Evolutionary conservation across 352 stramenopile genomes (phyloP), one percentile per base, ranked within the genome.

Genomic region (Globisporangium alternatum): DNA sequence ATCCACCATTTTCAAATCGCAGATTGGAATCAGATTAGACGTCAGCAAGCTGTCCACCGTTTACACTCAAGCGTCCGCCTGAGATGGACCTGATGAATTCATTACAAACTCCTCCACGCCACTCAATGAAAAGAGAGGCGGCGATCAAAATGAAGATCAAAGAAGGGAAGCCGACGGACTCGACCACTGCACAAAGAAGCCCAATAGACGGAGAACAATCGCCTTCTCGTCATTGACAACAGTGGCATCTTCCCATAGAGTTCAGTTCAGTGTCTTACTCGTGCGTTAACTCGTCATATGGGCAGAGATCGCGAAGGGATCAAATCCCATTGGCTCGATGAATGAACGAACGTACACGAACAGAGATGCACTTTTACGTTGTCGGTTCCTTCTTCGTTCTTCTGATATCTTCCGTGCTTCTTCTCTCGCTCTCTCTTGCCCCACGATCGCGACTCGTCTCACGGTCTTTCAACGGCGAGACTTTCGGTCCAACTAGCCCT

Each of bases 401-500:
- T 53, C 47, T 53, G 47, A 53, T 53, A 53, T 53, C 10, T 31
- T 53, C 15, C 19, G 45, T 31, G 19, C 10, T 52, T 30, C 45
- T 52, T 31, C 33, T 39, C 33, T 39, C 35, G 12, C 35, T 31
- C 22, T 52, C 21, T 19, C 19, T 33, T 9, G 35, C 9, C 35
- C 35, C 35, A 15, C 35, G 15, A 9, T 9, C 12, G 12, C 35
- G 35, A 41, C 35, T 41, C 35, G 35, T 41, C 35, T 41, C 35
- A 41, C 0, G 35, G 35, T 41, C 35, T 15, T 41, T 17, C 22
- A n/a, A 12, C 22, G 21, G 47, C 25, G 10, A 15, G 35, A 15
- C 21, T 31, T 53, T 21, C 28, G 35, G 12, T 41, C 35, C 25
- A 44, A 25, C 13, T 78, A 80, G 35, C 67, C 58, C 37, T 78